Percentiles rank a stretch among this genome's conserved stretches.
phyloP scores from a whole-genome alignment of 768 basidiomycete species.

The Psilocybe sp. region DNA sequence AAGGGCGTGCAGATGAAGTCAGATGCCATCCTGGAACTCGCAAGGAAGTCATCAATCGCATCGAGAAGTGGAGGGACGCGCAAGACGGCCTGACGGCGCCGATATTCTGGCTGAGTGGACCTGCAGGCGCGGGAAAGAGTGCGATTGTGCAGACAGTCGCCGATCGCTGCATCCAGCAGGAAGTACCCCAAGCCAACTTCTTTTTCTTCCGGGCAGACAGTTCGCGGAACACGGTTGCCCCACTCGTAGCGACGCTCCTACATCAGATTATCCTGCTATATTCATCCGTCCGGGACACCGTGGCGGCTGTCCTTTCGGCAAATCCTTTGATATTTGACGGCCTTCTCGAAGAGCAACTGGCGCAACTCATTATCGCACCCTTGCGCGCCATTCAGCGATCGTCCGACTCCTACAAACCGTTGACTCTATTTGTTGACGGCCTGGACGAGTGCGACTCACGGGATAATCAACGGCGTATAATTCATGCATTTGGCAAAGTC shows the following conservation, averaged over 20 bases:
- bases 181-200: not conserved
- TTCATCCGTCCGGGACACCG: not conserved
- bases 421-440: no score
- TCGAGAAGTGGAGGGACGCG: no score
- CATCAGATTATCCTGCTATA: not conserved
- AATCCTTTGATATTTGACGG: not conserved
- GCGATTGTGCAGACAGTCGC: conserved; percentile 10
- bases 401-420: no score
- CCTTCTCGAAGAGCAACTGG: no score
- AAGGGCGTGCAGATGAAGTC: no score
- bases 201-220: not conserved
- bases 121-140: conserved; percentile 11
- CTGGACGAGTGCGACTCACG: no score
- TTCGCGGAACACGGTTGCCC: not conserved
- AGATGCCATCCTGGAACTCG: no score
- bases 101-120: conserved; percentile 11
- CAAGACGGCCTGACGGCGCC: no score
- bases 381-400: no score
- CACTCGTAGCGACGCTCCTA: conserved; percentile 1
- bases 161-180: not conserved
- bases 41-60: no score
- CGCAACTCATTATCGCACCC: no score
- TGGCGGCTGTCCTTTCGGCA: not conserved
- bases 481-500: not conserved
- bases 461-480: not conserved